Evolutionary conservation across 108 stramenopile species (phyloP).

Genomic region (Conticribra weissflogii): DNA sequence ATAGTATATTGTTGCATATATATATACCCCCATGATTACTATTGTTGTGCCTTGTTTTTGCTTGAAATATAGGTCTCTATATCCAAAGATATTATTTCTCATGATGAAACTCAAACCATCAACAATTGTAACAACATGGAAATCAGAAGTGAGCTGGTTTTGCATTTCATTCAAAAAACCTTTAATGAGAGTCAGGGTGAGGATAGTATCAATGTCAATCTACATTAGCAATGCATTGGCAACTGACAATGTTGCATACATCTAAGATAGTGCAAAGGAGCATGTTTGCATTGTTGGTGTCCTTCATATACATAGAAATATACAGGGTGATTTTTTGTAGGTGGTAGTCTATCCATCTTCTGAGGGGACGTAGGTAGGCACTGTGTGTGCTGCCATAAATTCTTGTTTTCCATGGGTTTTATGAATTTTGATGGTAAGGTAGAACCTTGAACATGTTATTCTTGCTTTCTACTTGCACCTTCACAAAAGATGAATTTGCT

Average conservation of each 20-base stretch:
- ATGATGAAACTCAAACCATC: slow-evolving; percentile 16
- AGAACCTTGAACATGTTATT: background rate
- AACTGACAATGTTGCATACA: slow-evolving; percentile 11
- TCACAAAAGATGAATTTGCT: background rate
- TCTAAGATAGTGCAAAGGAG: background rate
- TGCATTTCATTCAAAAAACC: background rate
- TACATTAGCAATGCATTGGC: slow-evolving; percentile 31
- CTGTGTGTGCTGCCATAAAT: background rate
- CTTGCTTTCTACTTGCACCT: background rate
- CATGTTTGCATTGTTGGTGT: background rate
- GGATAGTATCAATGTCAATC: slow-evolving; percentile 26
- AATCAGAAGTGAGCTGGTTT: background rate
- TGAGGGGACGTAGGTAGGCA: background rate
- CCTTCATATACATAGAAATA: background rate
- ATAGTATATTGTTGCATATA: background rate
- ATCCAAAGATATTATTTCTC: slow-evolving; percentile 20
- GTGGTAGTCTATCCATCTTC: background rate
- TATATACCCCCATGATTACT: background rate
- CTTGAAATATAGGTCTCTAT: background rate
- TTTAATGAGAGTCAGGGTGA: slow-evolving; percentile 14
- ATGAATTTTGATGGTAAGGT: slow-evolving; percentile 1
- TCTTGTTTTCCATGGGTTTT: background rate
- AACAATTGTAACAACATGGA: slow-evolving; percentile 1
- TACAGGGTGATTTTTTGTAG: background rate
- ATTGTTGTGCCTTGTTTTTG: slow-evolving; percentile 12